These are phyloP conservation scores for Lithocarpus polystachyus DNA, from an alignment of 306 rosid genomes.

Conservation along the genomic window DNA sequence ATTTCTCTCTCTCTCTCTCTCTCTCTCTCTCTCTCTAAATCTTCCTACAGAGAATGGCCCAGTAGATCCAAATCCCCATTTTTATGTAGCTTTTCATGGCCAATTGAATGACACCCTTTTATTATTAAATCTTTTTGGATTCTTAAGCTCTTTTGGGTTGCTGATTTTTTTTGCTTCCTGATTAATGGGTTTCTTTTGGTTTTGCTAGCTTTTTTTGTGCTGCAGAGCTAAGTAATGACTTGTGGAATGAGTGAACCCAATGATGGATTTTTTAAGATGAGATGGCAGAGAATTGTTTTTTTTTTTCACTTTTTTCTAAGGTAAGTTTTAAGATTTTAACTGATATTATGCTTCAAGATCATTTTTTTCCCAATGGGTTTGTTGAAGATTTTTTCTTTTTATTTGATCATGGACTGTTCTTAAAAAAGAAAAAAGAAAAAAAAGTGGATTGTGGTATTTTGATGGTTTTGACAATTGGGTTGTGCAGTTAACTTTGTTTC, in stretches of 20 bases:
- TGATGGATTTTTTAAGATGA: slow-evolving; percentile 13
- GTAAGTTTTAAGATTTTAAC: slow-evolving; percentile 8
- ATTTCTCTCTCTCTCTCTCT: slow-evolving; percentile 9
- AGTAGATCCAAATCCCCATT: slow-evolving; percentile 63
- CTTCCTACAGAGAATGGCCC: slow-evolving; percentile 64
- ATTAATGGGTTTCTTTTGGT: slow-evolving; percentile 26
- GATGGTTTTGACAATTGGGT: slow-evolving; percentile 5
- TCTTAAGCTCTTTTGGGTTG: slow-evolving; percentile 22
- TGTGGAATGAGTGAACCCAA: slow-evolving; percentile 26
- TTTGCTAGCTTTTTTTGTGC: slow-evolving; percentile 4
- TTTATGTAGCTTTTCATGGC: slow-evolving; percentile 35
- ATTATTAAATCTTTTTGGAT: no score
- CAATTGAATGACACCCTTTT: neutral
- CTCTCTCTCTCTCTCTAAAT: slow-evolving; percentile 45
- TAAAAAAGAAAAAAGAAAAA: neutral
- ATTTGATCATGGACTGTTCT: neutral
- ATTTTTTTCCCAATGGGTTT: neutral
- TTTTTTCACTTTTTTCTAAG: slow-evolving; percentile 4
- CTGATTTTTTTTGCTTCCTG: slow-evolving; percentile 23
- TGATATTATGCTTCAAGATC: neutral
- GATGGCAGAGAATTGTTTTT: neutral
- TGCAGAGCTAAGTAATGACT: slow-evolving; percentile 5
- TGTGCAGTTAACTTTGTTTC: neutral
- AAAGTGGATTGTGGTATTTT: neutral
- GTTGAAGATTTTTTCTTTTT: neutral